Evolutionary conservation across 805 yeast genomes (phyloP), one percentile per base, ranked within the genome.

Genomic region (Candida awuae): DNA sequence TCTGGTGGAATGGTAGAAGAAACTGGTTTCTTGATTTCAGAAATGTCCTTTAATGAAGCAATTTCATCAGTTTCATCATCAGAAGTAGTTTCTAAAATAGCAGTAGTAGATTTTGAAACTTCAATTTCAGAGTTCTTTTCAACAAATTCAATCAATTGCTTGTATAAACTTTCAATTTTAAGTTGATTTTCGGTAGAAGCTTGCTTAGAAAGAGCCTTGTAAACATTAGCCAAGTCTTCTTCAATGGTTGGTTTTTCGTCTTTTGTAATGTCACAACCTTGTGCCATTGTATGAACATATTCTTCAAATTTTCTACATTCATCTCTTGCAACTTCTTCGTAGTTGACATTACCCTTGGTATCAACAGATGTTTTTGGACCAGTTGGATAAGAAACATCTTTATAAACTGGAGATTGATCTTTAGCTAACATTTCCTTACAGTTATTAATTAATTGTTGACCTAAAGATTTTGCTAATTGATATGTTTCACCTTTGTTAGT

Each of bases 271-370:
- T 77, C 78, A 53, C 95, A 88, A 66, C 98, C 98, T 56, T 76
- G 80, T 38, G 97, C 94, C 97, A 92, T 88, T 64, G 85, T 95
- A 58, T 78, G 75, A 49, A 92, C 97, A 61, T 92, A 92, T 61
- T 88, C 90, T 67, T 92, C 96, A 48, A 92, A 74, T 62, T 92
- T 92, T 66, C 97, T 80, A 47, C 88, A 94, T 45, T 90, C 76
- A 35, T 88, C 84, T 65, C 95, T 84, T 59, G 85, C 79, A 46
- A 73, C 81, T 68, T 92, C 98, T 44, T 77, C 70, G 65, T 86
- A 92, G 43, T 69, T 72, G 56, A 92, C 75, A 58, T 79, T 84
- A 64, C 98, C 98, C 68, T 81, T 85, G 48, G 77, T 73, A 55
- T 84, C 94, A 51, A 92, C 82, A 31, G 75, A 70, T 32, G 97